Base-by-base conservation (phyloP, 208 protist species). In the Leptomonas pyrrhocoris region DNA sequence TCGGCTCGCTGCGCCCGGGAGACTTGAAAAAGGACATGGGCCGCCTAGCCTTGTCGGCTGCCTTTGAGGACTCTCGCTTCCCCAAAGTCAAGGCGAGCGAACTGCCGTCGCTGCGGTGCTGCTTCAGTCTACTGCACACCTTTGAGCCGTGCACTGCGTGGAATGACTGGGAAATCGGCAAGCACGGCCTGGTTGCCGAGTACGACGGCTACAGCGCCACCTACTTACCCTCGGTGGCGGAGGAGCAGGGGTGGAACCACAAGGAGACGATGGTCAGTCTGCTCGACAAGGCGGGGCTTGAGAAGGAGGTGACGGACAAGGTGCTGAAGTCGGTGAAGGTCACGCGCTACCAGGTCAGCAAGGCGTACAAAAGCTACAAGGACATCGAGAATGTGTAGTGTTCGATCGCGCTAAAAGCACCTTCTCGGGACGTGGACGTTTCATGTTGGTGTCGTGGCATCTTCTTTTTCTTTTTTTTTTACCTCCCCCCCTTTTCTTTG, bases 111-210 rank as follows among this genome's bases (percentile, higher is more conserved):
- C 68, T 96, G 34, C 51, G 56, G 57, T 96, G 92, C 78, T 84
- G 83, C 36, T 90, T 96, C 31, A 93, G 89, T 48, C 66, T 96
- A 11, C 74, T 96, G 38, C 88, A 94, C 78, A 85, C 71, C 45
- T 96, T 95, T 66, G 92, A 96, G 73, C 59, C 70, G 38, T 89
- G 84, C 42, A 25, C 45, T 19, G 61, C 71, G 25, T 96, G 92
- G 89, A 77, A 94, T 56, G 87, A 94, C 70, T 96, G 89, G 88
- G 74, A 74, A 30, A 80, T 96, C 62, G 92, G 92, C 40, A 84
- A 71, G 68, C 92, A 96, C 63, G 92, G 92, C 60, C 86, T 96
- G 53, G 58, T 77, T 40, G 84, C 92, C 38, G 48, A 65, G 23
- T 93, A 93, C 77, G 69, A 82, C 34, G 61, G 54, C 36, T 88